phyloP scores from a whole-genome alignment of 116 monocot genomes.

The Posidonia oceanica region DNA sequence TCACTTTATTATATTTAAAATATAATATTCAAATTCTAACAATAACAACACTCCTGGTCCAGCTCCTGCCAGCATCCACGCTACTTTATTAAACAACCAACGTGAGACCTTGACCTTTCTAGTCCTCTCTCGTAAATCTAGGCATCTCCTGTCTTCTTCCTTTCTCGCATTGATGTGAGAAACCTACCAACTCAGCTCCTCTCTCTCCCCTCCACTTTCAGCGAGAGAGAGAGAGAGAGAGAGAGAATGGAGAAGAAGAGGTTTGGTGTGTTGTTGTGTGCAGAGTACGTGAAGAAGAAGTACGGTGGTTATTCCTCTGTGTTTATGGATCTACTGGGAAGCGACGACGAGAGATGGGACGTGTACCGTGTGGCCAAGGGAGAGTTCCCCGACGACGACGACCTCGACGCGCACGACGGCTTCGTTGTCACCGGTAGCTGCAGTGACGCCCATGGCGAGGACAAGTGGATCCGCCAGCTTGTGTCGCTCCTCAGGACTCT shows the following conservation, averaged over 20 bases:
- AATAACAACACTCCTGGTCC: too few relatives aligned
- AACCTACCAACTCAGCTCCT: too few relatives aligned
- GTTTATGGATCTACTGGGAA: slow-evolving; percentile 31
- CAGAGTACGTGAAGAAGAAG: slow-evolving; percentile 45
- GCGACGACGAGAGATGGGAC: slow-evolving; percentile 62
- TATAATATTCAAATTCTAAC: too few relatives aligned
- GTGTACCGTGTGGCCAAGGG: slow-evolving; percentile 41
- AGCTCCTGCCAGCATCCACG: too few relatives aligned
- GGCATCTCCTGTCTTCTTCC: too few relatives aligned
- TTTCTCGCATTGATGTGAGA: too few relatives aligned
- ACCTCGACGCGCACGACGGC: slow-evolving; percentile 33
- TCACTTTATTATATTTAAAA: too few relatives aligned
- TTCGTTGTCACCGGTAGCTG: slow-evolving; percentile 77
- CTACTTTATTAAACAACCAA: too few relatives aligned
- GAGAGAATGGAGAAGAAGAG: slow-evolving; percentile 17
- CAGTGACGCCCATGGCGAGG: slow-evolving; percentile 64
- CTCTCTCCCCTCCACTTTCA: too few relatives aligned
- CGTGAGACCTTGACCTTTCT: too few relatives aligned
- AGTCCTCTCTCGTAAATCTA: too few relatives aligned
- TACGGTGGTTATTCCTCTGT: slow-evolving; percentile 48
- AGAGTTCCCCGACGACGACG: slow-evolving; percentile 39
- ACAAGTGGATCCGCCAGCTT: slow-evolving; percentile 49
- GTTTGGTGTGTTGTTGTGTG: slow-evolving; percentile 51
- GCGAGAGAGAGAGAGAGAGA: neutral
- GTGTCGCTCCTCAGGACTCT: slow-evolving; percentile 27